These are phyloP conservation scores for Pelargonium myrrhifolium DNA, from an alignment of 441 rosid genomes.

Conservation along the genomic window DNA sequence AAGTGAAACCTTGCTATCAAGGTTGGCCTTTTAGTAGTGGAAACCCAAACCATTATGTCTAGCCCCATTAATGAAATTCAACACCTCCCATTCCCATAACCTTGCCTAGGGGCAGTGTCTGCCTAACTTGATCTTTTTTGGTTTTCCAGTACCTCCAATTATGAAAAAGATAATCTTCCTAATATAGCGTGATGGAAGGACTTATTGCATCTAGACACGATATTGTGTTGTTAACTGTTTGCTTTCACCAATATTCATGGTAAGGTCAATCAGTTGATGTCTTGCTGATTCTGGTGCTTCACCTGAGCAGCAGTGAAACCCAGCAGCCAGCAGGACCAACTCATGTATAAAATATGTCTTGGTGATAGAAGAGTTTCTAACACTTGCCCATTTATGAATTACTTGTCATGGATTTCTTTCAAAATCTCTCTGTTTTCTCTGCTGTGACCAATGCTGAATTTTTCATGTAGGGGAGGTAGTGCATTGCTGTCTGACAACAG, in stretches of 20 bases:
- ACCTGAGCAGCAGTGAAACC: background rate
- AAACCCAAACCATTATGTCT: no score
- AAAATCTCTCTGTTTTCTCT: background rate
- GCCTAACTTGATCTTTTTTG: background rate
- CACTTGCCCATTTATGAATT: background rate
- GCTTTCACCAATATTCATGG: background rate
- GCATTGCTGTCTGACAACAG: constrained; percentile 28
- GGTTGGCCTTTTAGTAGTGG: no score
- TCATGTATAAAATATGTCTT: background rate
- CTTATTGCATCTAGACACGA: no score
- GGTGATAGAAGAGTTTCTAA: background rate
- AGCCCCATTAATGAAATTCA: no score
- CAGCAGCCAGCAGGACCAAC: background rate
- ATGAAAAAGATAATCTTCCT: background rate
- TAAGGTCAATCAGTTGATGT: background rate
- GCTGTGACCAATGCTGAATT: background rate
- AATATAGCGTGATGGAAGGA: no score
- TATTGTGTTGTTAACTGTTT: background rate
- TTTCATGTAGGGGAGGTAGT: constrained; percentile 23
- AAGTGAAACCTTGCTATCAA: no score
- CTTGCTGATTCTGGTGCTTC: background rate
- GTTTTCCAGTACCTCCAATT: no score
- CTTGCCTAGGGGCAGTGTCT: no score
- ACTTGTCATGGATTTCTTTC: background rate
- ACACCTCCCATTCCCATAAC: no score